Percentiles rank a stretch among this genome's conserved stretches.
Conservation (phyloP, 2,329 filamentous ascomycete genomes). For the Claviceps humidiphila region DNA sequence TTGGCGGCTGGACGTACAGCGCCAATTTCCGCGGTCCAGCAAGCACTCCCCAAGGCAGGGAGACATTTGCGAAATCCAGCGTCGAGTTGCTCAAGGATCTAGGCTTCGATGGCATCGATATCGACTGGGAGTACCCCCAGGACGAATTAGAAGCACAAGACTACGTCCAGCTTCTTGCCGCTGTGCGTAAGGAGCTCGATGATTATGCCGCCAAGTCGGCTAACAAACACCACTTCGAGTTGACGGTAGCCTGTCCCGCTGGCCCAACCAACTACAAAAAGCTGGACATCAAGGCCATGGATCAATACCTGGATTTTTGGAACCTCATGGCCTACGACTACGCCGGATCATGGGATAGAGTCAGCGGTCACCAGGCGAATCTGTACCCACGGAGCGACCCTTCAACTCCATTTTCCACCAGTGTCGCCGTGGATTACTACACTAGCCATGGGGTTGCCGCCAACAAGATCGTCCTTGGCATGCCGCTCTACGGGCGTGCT, state of each 20-base stretch:
- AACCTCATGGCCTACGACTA: slow-evolving; percentile 85
- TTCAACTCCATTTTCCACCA: slow-evolving; percentile 66
- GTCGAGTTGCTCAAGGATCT: slow-evolving; percentile 66
- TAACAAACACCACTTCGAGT: slow-evolving; percentile 41
- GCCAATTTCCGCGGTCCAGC: slow-evolving; percentile 68
- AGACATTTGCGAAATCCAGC: slow-evolving; percentile 58
- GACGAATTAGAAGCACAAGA: slow-evolving; percentile 39
- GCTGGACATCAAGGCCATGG: slow-evolving; percentile 51
- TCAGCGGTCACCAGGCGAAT: slow-evolving; percentile 70
- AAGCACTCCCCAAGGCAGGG: slow-evolving; percentile 55
- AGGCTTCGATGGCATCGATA: slow-evolving; percentile 61
- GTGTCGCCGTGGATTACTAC: slow-evolving; percentile 60
- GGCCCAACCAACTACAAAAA: slow-evolving; percentile 49
- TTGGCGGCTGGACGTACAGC: slow-evolving; percentile 89
- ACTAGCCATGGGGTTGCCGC: slow-evolving; percentile 47
- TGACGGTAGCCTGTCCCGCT: slow-evolving; percentile 52
- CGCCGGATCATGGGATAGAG: slow-evolving; percentile 65
- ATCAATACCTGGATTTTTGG: slow-evolving; percentile 57
- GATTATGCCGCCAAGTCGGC: slow-evolving; percentile 34
- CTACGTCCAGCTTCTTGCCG: slow-evolving; percentile 45
- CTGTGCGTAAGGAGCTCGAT: slow-evolving; percentile 44
- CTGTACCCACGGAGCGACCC: slow-evolving; percentile 47
- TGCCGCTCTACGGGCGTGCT: slow-evolving; percentile 82
- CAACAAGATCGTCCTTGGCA: slow-evolving; percentile 72
- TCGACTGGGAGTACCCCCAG: slow-evolving; percentile 58